phyloP scores from a whole-genome alignment of 306 rosid species.

The Pachyrhizus erosus region DNA sequence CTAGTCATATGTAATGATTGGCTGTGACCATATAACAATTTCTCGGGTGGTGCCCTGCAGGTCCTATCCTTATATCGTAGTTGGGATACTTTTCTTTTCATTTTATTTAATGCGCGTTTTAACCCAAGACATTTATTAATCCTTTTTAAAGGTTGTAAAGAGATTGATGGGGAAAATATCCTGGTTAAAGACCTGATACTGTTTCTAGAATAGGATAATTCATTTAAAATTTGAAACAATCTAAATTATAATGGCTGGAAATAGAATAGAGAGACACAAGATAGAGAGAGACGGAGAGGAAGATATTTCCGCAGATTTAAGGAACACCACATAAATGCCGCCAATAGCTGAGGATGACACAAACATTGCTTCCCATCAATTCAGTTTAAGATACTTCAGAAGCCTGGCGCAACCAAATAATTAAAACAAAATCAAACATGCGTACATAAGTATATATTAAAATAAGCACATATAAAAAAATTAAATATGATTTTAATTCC shows the following conservation, averaged over 20 bases:
- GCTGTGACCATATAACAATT: no score
- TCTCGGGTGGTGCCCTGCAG: no score
- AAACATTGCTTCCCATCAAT: conserved; percentile 38
- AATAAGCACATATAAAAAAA: no score
- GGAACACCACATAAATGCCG: conserved; percentile 24
- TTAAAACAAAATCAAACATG: neutral
- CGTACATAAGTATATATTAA: neutral
- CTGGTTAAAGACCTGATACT: neutral
- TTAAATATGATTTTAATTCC: no score
- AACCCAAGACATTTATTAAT: neutral
- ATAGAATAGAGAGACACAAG: neutral
- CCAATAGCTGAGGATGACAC: conserved; percentile 10
- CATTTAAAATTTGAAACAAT: conserved; percentile 34
- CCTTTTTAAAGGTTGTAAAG: neutral
- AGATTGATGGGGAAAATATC: neutral
- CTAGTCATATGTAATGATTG: no score
- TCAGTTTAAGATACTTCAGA: conserved; percentile 55
- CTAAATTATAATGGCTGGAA: conserved; percentile 6
- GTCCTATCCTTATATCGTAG: neutral
- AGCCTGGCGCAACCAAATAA: conserved; percentile 53
- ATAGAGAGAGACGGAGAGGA: neutral
- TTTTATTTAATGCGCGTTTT: no score
- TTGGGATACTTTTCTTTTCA: no score
- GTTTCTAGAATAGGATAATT: conserved; percentile 28
- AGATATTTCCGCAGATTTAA: conserved; percentile 3